Evolutionary conservation across 2,329 filamentous ascomycete species (phyloP), one percentile per base, ranked within the genome.

Genomic region (Trichoderma koningii): DNA sequence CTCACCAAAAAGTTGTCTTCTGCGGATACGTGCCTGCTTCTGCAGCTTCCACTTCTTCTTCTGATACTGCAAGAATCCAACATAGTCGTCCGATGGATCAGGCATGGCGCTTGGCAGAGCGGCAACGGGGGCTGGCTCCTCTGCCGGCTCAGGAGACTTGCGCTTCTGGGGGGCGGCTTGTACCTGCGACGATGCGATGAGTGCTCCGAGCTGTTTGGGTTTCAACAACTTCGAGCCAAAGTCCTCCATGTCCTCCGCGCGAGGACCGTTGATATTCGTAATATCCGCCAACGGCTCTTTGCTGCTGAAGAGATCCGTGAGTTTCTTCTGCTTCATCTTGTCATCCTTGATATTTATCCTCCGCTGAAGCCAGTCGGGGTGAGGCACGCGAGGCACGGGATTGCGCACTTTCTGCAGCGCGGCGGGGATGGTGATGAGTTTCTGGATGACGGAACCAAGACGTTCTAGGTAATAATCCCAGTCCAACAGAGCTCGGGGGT

Each of bases 31-130:
- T 41, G 94, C 93, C 75, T 96, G 90, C 73, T 93, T 96, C 75
- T 99, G 95, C 44, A 98, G 89, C 80, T 94, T 97, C 95, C 95
- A 99, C 77, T 99, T 99, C 79, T 93, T 87, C 78, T 99, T 99
- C 75, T 99, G 95, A 73, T 98, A 98, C 73, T 90, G 85, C 61
- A 99, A 76, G 81, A 96, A 99, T 0, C 87, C 92, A 19, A 87
- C 81, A 70, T 99, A 99, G 76, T 99, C 90, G 55, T 95, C 87
- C 0, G 88, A 91, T 21, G 95, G 90, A 26, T 85, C 86, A 1
- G 95, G 94, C 90, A 97, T 96, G 48, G 86, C 84, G 67, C 89
- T 86, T 0, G 95, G 95, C 15, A 99, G 82, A 26, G 86, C 86
- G 30, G 92, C 89, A 76, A 92, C 96, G 0, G 93, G 93, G 73